These are phyloP conservation scores for Fusarium pseudonygamai DNA, from an alignment of 2,329 filamentous ascomycete species.

Conservation along the genomic window DNA sequence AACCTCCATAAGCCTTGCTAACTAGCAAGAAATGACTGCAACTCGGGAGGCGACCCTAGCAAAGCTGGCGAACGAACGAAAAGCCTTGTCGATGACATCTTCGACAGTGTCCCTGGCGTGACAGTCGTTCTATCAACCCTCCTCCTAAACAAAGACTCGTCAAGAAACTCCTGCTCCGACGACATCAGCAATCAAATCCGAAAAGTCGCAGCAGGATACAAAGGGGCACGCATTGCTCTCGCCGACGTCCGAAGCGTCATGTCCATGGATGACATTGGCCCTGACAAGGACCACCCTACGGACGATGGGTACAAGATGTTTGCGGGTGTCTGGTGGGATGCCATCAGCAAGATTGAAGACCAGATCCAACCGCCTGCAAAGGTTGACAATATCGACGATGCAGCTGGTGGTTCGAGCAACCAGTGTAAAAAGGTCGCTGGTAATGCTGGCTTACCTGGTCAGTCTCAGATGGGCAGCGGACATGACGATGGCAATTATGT, in stretches of 20 bases:
- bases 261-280: background rate
- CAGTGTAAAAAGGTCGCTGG: background rate
- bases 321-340: slow-evolving; percentile 1
- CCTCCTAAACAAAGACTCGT: background rate
- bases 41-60: background rate
- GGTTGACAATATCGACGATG: background rate
- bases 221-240: background rate
- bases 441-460: background rate
- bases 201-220: background rate
- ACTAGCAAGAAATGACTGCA: background rate
- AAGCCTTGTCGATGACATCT: background rate
- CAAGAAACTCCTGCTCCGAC: background rate
- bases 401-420: background rate
- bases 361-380: background rate
- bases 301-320: background rate
- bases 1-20: background rate
- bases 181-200: background rate
- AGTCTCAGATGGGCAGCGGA: background rate
- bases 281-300: background rate
- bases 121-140: background rate
- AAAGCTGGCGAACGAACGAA: background rate
- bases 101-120: background rate
- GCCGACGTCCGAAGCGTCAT: background rate
- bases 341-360: background rate
- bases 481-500: background rate